phyloP scores from a whole-genome alignment of 1,284 basidiomycete species.

The Marasmius sp. region DNA sequence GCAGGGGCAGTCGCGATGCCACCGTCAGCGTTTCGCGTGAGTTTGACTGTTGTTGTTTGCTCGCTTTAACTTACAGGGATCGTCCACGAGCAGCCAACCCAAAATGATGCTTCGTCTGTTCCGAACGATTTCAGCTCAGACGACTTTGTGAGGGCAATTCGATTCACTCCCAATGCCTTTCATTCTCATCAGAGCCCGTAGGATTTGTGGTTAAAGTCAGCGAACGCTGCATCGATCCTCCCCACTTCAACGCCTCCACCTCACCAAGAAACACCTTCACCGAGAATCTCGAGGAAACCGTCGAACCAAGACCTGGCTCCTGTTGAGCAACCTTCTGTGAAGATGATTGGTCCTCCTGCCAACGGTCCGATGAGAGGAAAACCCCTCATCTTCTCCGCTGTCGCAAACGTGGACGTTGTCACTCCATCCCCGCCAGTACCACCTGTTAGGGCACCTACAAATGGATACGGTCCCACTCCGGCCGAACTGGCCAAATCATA shows the following conservation, averaged over 20 bases:
- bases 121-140: neutral
- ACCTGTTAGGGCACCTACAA: neutral
- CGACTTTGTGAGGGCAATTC: neutral
- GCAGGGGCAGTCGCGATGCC: neutral
- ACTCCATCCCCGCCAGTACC: neutral
- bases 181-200: neutral
- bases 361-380: conserved; percentile 27
- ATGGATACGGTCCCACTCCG: neutral
- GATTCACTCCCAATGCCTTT: neutral
- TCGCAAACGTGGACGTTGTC: conserved; percentile 20
- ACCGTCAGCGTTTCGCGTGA: neutral
- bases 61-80: neutral
- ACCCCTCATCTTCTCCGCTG: conserved; percentile 41
- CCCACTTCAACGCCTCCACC: neutral
- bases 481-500: neutral
- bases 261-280: neutral
- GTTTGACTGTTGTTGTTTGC: neutral
- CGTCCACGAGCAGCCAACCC: neutral
- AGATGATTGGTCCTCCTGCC: neutral
- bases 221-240: neutral
- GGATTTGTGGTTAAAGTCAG: neutral
- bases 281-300: neutral
- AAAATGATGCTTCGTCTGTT: neutral
- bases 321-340: neutral
- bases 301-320: neutral